Evolutionary conservation across 441 rosid species (phyloP), one percentile per base, ranked within the genome.

Genomic region (Cnidoscolus chayamansa): DNA sequence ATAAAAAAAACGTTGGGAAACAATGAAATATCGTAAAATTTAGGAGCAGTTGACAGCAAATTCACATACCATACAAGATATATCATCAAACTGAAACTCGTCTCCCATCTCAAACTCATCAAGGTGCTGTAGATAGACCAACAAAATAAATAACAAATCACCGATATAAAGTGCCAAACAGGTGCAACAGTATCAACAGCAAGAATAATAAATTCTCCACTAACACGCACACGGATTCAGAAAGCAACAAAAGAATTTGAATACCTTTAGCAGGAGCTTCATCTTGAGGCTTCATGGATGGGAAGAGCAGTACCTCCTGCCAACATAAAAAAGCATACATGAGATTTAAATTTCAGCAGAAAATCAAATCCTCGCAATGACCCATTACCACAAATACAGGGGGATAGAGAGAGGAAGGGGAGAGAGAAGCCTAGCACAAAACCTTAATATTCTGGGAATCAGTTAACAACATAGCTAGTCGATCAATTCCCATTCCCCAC

Each of bases 371-470:
- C 9, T 15, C 0, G 8, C 19, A 56, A 15, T 3, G 10, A 7
- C 35, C 43, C 48, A 31, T 1, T 10, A 0, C 45, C 67, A 59
- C 3, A 58, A 5, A 67, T 32, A 56, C 9, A n/a, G 6, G 8
- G 11, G 53, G 9, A 56, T 3, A 63, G 17, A 19, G 31, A 56
- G 13, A 65, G 70, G 60, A 72, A 60, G 60, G 68, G 72, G 59
- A 59, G 68, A 7, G 64, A 70, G 37, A 20, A 43, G 3, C 7
- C 11, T 3, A 2, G 25, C 6, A 60, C 74, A 59, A 25, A 67
- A 88, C 98, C 96, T 93, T 90, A 76, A 93, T 93, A 74, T 93
- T 93, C 74, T 84, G 96, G 19, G 98, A 93, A 78, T 93, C 98
- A 1, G 97, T 91, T 32, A 91, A 78, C 63, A 93, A 70, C 96